These are phyloP conservation scores for Pochonia chlamydosporia DNA, from an alignment of 2,329 filamentous ascomycete genomes.

Conservation along the genomic window DNA sequence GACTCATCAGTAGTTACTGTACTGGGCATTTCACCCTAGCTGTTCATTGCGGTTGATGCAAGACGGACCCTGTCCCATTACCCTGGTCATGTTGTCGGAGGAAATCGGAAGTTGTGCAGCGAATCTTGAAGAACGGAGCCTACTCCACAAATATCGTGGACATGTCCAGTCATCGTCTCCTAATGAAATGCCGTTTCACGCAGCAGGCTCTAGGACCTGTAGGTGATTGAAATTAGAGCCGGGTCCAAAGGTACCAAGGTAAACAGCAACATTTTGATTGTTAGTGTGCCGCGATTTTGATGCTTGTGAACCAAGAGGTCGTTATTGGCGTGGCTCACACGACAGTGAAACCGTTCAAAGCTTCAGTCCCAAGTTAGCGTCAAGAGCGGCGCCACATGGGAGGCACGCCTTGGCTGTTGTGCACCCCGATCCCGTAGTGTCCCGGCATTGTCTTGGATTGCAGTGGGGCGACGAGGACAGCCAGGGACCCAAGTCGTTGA, in stretches of 20 bases:
- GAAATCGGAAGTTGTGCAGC: slow-evolving; percentile 1
- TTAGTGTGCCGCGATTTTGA: no score
- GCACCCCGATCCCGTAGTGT: slow-evolving; percentile 1
- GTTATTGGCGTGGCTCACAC: no score
- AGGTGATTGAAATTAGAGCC: no score
- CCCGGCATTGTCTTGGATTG: slow-evolving; percentile 1
- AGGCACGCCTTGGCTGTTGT: slow-evolving; percentile 1
- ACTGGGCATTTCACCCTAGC: no score
- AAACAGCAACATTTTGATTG: no score
- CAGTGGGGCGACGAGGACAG: background rate
- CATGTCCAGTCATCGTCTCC: no score
- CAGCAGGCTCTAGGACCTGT: no score
- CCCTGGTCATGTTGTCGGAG: background rate
- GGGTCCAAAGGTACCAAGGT: no score
- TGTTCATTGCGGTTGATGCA: background rate
- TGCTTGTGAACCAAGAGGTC: no score
- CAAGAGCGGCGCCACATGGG: slow-evolving; percentile 3
- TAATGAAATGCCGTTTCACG: no score
- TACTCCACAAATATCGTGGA: no score
- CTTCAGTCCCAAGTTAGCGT: background rate
- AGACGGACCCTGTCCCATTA: background rate
- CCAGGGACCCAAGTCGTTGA: background rate
- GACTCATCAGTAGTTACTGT: no score
- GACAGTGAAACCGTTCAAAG: slow-evolving; percentile 1
- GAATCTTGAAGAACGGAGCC: background rate